These are phyloP conservation scores for Tolypocladium amazonense DNA, from an alignment of 2,329 filamentous ascomycete species.

Conservation along the genomic window DNA sequence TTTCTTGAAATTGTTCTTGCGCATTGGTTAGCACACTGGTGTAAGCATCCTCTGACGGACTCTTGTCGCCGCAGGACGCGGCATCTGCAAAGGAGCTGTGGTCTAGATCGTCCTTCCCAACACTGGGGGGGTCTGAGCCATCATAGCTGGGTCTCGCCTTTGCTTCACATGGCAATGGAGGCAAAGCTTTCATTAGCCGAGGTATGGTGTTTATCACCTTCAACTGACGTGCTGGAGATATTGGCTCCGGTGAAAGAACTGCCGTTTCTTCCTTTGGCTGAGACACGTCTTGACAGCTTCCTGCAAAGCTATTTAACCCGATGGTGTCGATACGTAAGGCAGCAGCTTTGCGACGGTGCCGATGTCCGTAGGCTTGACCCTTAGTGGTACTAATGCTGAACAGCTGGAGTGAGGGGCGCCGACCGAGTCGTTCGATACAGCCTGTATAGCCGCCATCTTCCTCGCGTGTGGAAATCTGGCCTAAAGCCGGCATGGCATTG, in stretches of 20 bases:
- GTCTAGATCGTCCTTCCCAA: background rate
- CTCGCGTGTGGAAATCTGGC: background rate
- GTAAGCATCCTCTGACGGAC: background rate
- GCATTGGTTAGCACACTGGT: background rate
- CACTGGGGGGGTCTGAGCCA: background rate
- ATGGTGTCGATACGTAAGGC: constrained; percentile 10
- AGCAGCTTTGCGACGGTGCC: constrained; percentile 17
- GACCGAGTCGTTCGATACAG: background rate
- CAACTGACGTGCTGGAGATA: constrained; percentile 33
- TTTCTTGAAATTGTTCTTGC: constrained; percentile 2
- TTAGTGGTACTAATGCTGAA: background rate
- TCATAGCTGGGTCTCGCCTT: background rate
- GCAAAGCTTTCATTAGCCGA: constrained; percentile 41
- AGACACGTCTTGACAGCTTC: background rate
- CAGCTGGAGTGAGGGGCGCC: constrained; percentile 1
- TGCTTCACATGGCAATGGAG: constrained; percentile 28
- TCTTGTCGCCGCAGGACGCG: background rate
- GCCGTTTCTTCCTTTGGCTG: constrained; percentile 11
- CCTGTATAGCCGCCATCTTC: background rate
- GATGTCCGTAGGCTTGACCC: constrained; percentile 2
- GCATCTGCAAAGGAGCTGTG: background rate
- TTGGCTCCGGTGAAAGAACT: constrained; percentile 35
- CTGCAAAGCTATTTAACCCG: constrained; percentile 3
- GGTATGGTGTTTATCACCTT: constrained; percentile 39
- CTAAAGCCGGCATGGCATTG: background rate